Evolutionary conservation across 495 filamentous ascomycete species (phyloP), one percentile per base, ranked within the genome.

Genomic region (Ramalina intermedia): DNA sequence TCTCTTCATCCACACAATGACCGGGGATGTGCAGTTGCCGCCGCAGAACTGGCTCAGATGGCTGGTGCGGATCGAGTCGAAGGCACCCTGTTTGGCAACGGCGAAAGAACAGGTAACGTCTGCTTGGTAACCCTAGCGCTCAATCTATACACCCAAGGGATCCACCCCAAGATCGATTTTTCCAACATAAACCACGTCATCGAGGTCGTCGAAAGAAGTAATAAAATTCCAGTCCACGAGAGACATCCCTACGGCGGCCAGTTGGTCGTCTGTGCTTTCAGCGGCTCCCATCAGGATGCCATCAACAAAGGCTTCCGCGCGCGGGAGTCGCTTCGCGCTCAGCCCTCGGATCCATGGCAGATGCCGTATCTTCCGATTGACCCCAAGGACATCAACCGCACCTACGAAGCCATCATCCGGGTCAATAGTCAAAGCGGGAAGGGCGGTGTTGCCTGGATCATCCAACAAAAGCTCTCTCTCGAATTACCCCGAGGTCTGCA

Each of bases 371-470:
- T 98, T 29, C 91, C 91, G 16, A 74, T 96, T 41, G 90, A 96
- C 59, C 90, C 89, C 2, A 73, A 84, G 55, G 89, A 96, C 66
- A 95, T 96, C 47, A 91, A 91, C 21, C 80, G 90, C 11, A 96
- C 83, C 26, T 96, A 96, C 73, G 89, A 96, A 66, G 90, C 90
- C 37, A 84, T 96, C 62, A 98, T 98, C 63, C 85, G 90, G 27
- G 91, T 96, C 72, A 98, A 96, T 66, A 90, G 84, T 20, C 91
- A 98, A 61, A 85, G 79, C 52, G 91, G 91, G 47, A 98, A 98
- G 68, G 91, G 89, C 47, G 91, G 91, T 55, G 82, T 87, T 50
- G 90, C 91, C 37, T 96, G 86, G 87, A 81, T 96, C 55, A 89
- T 98, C 62, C 79, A 86, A 60, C 83, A 84, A 41, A 78, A 80